Conservation (phyloP, 2,329 filamentous ascomycete species). For the Ceratocystis ficicola region DNA sequence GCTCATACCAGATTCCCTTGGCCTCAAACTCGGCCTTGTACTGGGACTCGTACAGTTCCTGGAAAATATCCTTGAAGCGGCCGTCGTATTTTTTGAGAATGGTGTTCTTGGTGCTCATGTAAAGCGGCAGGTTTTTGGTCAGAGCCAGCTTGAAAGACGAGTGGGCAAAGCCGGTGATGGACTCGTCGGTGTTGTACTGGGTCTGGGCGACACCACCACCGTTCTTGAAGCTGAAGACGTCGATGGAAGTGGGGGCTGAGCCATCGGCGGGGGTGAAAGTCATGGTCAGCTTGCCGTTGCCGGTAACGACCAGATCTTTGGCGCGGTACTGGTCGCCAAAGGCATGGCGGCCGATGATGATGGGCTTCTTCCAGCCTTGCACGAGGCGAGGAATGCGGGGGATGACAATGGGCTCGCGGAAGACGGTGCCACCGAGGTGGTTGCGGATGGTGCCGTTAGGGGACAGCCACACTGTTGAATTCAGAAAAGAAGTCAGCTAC, state of each 20-base stretch:
- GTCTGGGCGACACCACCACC: constrained; percentile 83
- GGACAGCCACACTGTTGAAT: constrained; percentile 74
- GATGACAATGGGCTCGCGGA: constrained; percentile 98
- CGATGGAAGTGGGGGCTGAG: constrained; percentile 68
- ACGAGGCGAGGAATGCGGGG: constrained; percentile 84
- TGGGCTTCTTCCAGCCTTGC: constrained; percentile 96
- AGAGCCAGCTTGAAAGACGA: constrained; percentile 93
- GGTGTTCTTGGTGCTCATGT: constrained; percentile 99
- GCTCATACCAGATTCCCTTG: constrained; percentile 97
- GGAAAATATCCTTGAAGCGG: constrained; percentile 98
- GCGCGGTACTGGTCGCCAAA: constrained; percentile 98
- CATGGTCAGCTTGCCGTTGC: constrained; percentile 82
- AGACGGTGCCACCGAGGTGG: constrained; percentile 80
- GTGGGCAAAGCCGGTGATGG: constrained; percentile 88
- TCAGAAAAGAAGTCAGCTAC: constrained; percentile 10
- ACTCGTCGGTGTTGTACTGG: constrained; percentile 97
- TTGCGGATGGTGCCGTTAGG: constrained; percentile 84
- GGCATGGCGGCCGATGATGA: constrained; percentile 96
- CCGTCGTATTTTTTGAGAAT: constrained; percentile 99
- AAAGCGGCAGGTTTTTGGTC: constrained; percentile 77
- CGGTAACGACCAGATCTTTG: constrained; percentile 75
- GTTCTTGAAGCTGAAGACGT: constrained; percentile 81
- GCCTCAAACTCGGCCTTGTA: constrained; percentile 85
- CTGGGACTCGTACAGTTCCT: constrained; percentile 79
- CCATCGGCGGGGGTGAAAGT: constrained; percentile 73